phyloP scores from a whole-genome alignment of 176 grass and related monocot genomes.

The Raddia distichophylla region DNA sequence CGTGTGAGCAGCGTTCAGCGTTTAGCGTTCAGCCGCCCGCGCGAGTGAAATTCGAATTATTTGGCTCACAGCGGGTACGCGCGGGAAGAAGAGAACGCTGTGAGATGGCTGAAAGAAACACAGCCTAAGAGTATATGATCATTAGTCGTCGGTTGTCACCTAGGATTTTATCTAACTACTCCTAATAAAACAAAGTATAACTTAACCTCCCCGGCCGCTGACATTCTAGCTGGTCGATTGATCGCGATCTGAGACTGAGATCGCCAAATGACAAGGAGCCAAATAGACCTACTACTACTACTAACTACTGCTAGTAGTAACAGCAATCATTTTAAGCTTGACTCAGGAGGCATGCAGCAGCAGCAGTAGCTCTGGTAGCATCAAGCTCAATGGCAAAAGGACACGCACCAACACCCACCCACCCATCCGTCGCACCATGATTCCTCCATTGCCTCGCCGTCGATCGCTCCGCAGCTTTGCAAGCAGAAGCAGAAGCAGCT shows the following conservation, averaged over 20 bases:
- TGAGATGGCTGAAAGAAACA: no score
- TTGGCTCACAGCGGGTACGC: no score
- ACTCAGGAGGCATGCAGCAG: background rate
- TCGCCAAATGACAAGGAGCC: background rate
- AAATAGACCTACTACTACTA: background rate
- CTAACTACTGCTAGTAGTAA: no score
- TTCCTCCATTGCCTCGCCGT: background rate
- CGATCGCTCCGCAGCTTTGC: no score
- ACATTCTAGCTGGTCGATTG: background rate
- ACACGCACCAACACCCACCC: background rate
- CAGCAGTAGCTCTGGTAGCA: background rate
- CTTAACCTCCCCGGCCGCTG: background rate
- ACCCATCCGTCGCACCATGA: background rate
- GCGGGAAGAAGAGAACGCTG: no score
- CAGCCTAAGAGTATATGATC: no score
- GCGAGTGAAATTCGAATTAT: no score
- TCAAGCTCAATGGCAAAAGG: conserved; percentile 16
- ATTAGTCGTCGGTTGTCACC: no score
- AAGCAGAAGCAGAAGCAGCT: no score
- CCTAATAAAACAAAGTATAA: background rate
- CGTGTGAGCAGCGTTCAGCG: no score
- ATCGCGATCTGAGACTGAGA: background rate
- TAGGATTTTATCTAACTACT: background rate
- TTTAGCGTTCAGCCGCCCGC: no score
- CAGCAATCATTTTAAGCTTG: background rate